Evolutionary conservation across 108 stramenopile species (phyloP), one percentile per base, ranked within the genome.

Genomic region (Fistulifera solaris): DNA sequence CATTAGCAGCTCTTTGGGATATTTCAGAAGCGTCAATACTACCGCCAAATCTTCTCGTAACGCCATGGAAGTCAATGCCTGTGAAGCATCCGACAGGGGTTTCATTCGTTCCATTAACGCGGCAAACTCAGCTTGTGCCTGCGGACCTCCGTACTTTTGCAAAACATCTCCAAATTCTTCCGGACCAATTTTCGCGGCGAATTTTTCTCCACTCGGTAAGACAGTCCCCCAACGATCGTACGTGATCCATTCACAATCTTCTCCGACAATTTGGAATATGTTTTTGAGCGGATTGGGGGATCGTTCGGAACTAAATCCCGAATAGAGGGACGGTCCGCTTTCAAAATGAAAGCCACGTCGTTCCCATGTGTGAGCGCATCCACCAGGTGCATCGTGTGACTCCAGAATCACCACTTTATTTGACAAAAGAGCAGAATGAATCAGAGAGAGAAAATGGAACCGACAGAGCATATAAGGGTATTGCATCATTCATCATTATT

Each of bases 261-360:
- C 85, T 18, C 67, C 84, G 40, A 94, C 89, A 54, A 94, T 94
- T 66, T 96, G 91, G 61, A 89, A 91, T 27, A 96, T 78, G 57
- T 94, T 85, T 71, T 94, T 93, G 55, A 96, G 52, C 14, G 95
- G 95, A 62, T 96, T 96, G 15, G 91, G 91, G 2, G 85, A 86
- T 38, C 52, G 43, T n/a, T 82, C 83, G 25, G 61, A 67, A 41
- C 72, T 73, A 14, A 88, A 68, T 21, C 93, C 95, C 54, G 72
- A 72, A 62, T 94, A 96, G n/a, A 96, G 76, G 17, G 85, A 87
- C 1, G 95, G 95, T 7, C 95, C 95, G 0, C 91, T 84, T 56
- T 96, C 95, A 63, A 96, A 96, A 61, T 90, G 90, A 68, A 91
- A 94, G 6, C 72, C 70, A 52, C 67, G 65, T 48, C 80, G 60